Evolutionary conservation across 768 basidiomycete species (phyloP).

Genomic region (Suillus spraguei): DNA sequence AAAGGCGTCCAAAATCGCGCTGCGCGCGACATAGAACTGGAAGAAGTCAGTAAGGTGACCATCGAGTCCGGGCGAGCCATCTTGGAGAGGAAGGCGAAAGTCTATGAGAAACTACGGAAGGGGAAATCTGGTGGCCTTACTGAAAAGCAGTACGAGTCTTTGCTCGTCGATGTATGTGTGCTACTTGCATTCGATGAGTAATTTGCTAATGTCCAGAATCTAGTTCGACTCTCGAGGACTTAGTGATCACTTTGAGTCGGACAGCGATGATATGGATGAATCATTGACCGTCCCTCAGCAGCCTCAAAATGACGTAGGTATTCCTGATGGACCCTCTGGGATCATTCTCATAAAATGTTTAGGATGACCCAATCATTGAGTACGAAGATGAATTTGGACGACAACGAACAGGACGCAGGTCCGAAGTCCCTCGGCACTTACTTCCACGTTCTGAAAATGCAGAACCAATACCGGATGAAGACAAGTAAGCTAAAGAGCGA

Average conservation of each 20-base stretch:
- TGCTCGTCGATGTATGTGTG: conserved; percentile 75
- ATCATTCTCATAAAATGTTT: conserved; percentile 8
- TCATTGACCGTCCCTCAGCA: conserved; percentile 63
- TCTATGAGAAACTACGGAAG: conserved; percentile 77
- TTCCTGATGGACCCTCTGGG: not conserved
- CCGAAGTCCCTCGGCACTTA: conserved; percentile 76
- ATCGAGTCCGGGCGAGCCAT: conserved; percentile 71
- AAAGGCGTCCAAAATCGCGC: conserved; percentile 70
- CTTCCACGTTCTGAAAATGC: conserved; percentile 48
- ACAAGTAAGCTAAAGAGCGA: conserved; percentile 49
- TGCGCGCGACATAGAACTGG: conserved; percentile 68
- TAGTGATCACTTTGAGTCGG: conserved; percentile 57
- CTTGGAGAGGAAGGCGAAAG: conserved; percentile 75
- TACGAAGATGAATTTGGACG: conserved; percentile 90
- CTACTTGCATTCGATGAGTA: conserved; percentile 4
- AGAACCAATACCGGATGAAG: conserved; percentile 44
- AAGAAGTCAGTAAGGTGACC: conserved; percentile 67
- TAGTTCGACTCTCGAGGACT: conserved; percentile 69
- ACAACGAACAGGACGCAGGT: conserved; percentile 63
- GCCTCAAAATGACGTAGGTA: conserved; percentile 41
- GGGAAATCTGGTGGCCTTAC: conserved; percentile 79
- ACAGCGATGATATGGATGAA: conserved; percentile 81
- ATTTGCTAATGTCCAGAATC: not conserved
- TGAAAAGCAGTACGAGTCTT: conserved; percentile 69
- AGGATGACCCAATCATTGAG: conserved; percentile 82